Conservation (phyloP, 306 rosid genomes). For the Leucaena leucocephala region DNA sequence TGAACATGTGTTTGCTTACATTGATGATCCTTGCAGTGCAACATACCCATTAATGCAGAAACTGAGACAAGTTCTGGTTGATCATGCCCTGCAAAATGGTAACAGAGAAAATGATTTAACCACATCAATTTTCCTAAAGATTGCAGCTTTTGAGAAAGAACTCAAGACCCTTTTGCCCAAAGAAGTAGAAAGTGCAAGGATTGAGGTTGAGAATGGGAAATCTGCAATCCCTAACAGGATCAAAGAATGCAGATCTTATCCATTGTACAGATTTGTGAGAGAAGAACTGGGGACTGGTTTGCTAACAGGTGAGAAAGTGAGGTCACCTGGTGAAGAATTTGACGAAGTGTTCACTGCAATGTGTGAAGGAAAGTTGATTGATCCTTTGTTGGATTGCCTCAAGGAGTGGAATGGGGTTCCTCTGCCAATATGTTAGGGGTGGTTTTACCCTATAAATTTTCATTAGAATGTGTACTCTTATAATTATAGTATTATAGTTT, state of each 20-base stretch:
- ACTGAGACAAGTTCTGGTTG: slow-evolving; percentile 77
- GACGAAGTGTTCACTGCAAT: slow-evolving; percentile 82
- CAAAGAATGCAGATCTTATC: slow-evolving; percentile 81
- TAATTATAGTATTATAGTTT: not conserved
- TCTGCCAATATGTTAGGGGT: slow-evolving; percentile 63
- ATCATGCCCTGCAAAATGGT: slow-evolving; percentile 75
- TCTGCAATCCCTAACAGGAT: slow-evolving; percentile 58
- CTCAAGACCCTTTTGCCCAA: slow-evolving; percentile 64
- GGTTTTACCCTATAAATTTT: not conserved
- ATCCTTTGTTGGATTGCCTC: slow-evolving; percentile 75
- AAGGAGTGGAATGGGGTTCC: slow-evolving; percentile 95
- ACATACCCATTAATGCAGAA: slow-evolving; percentile 81
- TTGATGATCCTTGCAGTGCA: slow-evolving; percentile 79
- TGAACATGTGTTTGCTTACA: slow-evolving; percentile 65
- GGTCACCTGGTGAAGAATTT: slow-evolving; percentile 87
- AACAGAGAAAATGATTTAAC: slow-evolving; percentile 53
- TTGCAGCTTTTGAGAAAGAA: slow-evolving; percentile 75
- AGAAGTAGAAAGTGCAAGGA: slow-evolving; percentile 68
- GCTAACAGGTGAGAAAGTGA: slow-evolving; percentile 75
- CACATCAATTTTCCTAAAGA: slow-evolving; percentile 81
- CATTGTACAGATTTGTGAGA: slow-evolving; percentile 76
- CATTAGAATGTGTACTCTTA: not conserved
- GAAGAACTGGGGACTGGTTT: slow-evolving; percentile 65
- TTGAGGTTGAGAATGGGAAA: slow-evolving; percentile 66
- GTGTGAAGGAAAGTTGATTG: slow-evolving; percentile 68